Evolutionary conservation across 257 asterid species (phyloP).

Genomic region (Avicennia marina): DNA sequence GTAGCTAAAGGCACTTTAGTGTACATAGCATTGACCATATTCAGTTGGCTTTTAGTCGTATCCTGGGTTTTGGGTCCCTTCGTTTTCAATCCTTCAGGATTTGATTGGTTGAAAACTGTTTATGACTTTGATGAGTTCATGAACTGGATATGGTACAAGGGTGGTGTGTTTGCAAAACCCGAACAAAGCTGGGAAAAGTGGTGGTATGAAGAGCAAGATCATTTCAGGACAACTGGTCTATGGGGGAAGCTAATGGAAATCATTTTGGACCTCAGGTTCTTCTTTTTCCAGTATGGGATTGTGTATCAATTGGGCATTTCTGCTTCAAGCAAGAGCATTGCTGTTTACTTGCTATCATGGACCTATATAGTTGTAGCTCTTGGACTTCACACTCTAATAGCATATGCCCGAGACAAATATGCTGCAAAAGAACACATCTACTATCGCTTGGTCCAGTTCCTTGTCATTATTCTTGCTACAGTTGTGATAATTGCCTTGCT

Average conservation of each 20-base stretch:
- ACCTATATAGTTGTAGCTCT: slow-evolving; percentile 69
- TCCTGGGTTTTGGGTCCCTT: slow-evolving; percentile 96
- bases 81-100: slow-evolving; percentile 87
- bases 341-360: slow-evolving; percentile 93
- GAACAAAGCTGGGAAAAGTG: slow-evolving; percentile 99
- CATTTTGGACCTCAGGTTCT: slow-evolving; percentile 86
- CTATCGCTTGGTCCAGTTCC: slow-evolving; percentile 98
- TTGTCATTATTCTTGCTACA: slow-evolving; percentile 52
- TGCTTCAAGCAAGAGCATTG: slow-evolving; percentile 73
- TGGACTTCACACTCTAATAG: slow-evolving; percentile 48
- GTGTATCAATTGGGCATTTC: slow-evolving; percentile 90
- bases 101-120: slow-evolving; percentile 96
- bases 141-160: slow-evolving; percentile 93
- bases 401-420: slow-evolving; percentile 80
- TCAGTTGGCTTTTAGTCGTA: slow-evolving; percentile 95
- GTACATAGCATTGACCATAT: slow-evolving; percentile 79
- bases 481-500: slow-evolving; percentile 60
- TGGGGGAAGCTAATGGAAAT: slow-evolving; percentile 84
- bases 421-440: slow-evolving; percentile 93
- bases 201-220: slow-evolving; percentile 99
- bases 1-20: slow-evolving; percentile 81
- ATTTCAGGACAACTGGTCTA: slow-evolving; percentile 86
- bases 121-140: slow-evolving; percentile 93
- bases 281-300: slow-evolving; percentile 96
- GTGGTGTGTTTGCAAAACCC: slow-evolving; percentile 85